Base-by-base conservation (phyloP, 345 rosid genomes). In the Salix koriyanagi region DNA sequence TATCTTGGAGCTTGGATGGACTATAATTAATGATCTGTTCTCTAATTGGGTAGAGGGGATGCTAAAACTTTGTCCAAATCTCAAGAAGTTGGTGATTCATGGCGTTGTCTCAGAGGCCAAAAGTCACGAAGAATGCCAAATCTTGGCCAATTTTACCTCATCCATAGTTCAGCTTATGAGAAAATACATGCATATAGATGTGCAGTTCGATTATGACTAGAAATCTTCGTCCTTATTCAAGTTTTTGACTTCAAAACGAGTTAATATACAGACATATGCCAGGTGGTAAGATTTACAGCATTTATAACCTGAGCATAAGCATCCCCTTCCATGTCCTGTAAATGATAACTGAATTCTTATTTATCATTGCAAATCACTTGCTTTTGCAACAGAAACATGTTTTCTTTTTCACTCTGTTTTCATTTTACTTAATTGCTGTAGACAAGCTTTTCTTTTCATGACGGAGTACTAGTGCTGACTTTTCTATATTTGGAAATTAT, bases 1-100 rank as follows among this genome's bases (percentile, higher is more conserved):
- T 58, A 85, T 86, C 14, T 48, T 92, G 88, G 96, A 92, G 87
- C 90, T 94, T 6, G 97, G 97, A 60, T 90, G 97, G 97, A 81
- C 86, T 10, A 83, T 85, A 69, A 82, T 91, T 39, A 88, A 78
- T 39, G 91, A 92, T 73, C 86, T 82, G 41, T 91, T 90, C 83
- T 79, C 91, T 4, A 85, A 84, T 46, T 89, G 93, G 92, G 87
- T 92, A 2, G 89, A 89, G 70, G 94, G 81, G 77, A 72, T 90
- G 76, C 88, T 92, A 68, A 84, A 87, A 72, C 81, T 90, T 41
- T 89, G 98, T 82, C 94, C 90, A 10, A 86, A 88, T 76, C 86
- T 94, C 70, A 88, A 78, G 85, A 90, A 85, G 83, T 70, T 92
- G 84, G 82, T 93, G 28, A 88, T 93, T 52, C 84, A 81, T 64